These are phyloP conservation scores for Magnusiomyces sp. DNA, from an alignment of 1,139 yeast genomes.

Conservation along the genomic window DNA sequence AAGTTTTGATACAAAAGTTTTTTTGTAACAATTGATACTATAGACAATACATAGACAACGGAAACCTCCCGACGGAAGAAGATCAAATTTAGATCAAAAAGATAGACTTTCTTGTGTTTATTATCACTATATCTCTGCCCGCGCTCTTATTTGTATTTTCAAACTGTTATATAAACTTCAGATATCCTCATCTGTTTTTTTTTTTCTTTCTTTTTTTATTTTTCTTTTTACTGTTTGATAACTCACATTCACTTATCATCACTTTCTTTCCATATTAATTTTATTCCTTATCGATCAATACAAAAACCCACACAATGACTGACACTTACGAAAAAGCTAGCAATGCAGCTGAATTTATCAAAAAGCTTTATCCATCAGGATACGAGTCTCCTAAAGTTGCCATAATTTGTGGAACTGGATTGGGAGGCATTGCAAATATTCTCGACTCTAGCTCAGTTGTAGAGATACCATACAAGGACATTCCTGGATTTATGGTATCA, in stretches of 20 bases:
- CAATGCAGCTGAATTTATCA: slow-evolving; percentile 22
- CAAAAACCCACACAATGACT: not conserved
- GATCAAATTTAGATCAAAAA: too few species aligned
- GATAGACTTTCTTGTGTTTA: too few species aligned
- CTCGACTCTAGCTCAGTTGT: slow-evolving; percentile 38
- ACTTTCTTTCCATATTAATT: not conserved
- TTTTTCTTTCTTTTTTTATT: not conserved
- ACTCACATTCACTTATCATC: not conserved
- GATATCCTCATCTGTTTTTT: too few species aligned
- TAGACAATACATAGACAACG: too few species aligned
- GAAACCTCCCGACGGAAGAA: too few species aligned
- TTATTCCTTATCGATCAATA: not conserved
- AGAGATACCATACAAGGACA: slow-evolving; percentile 52
- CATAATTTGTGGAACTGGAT: slow-evolving; percentile 90
- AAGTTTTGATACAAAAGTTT: not conserved
- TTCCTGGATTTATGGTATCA: slow-evolving; percentile 75
- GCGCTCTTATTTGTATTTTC: too few species aligned
- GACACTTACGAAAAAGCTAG: slow-evolving; percentile 15
- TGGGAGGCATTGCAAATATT: slow-evolving; percentile 71
- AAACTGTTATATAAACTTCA: too few species aligned
- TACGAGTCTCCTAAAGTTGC: slow-evolving; percentile 40
- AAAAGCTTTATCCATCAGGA: slow-evolving; percentile 22
- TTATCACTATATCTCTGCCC: too few species aligned
- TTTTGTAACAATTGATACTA: not conserved
- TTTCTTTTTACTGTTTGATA: not conserved